Evolutionary conservation across 352 stramenopile genomes (phyloP).

Genomic region (Pythium sukuiense): DNA sequence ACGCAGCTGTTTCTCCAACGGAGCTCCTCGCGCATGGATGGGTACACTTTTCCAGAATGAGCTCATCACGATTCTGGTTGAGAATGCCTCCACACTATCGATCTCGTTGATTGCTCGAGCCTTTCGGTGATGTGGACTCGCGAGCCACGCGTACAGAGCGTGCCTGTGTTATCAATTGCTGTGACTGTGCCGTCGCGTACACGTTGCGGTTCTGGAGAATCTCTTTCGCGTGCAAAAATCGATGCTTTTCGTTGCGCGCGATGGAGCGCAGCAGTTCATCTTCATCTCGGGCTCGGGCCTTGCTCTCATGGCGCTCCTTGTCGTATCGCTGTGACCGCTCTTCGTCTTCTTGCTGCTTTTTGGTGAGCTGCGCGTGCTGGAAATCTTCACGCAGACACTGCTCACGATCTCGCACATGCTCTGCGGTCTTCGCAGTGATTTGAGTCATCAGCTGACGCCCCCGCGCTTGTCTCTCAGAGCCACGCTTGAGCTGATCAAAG

Average conservation of each 20-base stretch:
- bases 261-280: constrained; percentile 59
- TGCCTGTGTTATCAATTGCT: constrained; percentile 37
- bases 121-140: not conserved
- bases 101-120: not conserved
- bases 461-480: constrained; percentile 55
- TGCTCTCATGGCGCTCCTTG: constrained; percentile 39
- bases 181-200: constrained; percentile 61
- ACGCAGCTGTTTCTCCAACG: not conserved
- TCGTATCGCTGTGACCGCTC: constrained; percentile 30
- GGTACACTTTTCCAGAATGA: constrained; percentile 2
- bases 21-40: not conserved
- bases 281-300: constrained; percentile 44
- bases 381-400: constrained; percentile 49
- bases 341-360: constrained; percentile 33
- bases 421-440: constrained; percentile 37
- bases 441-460: constrained; percentile 55
- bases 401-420: constrained; percentile 42
- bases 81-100: not conserved
- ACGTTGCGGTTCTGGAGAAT: constrained; percentile 62
- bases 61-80: not conserved
- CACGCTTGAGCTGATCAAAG: constrained; percentile 61
- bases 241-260: constrained; percentile 63
- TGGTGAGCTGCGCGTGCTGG: constrained; percentile 8
- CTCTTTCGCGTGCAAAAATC: constrained; percentile 52
- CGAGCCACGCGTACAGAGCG: constrained; percentile 8